Evolutionary conservation across 805 yeast genomes (phyloP).

Genomic region (Starmera amethionina): DNA sequence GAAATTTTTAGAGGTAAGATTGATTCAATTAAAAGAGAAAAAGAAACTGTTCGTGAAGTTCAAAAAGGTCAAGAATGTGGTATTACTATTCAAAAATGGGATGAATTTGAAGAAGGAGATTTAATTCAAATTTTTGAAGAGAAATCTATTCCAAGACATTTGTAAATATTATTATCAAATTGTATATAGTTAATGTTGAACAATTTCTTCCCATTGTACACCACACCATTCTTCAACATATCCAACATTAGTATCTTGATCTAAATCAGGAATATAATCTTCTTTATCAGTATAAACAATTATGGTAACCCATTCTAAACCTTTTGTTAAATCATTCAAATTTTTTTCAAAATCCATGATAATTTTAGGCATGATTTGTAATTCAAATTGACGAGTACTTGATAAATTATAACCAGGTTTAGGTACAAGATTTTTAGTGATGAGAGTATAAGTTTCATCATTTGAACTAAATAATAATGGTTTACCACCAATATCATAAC

Average conservation of each 20-base stretch:
- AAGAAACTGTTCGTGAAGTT: constrained; percentile 69
- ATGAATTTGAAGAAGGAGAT: constrained; percentile 67
- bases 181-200: constrained; percentile 3
- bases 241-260: constrained; percentile 53
- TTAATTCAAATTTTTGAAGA: constrained; percentile 65
- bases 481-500: constrained; percentile 72
- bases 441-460: constrained; percentile 41
- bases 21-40: constrained; percentile 68
- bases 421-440: constrained; percentile 37
- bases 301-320: constrained; percentile 98
- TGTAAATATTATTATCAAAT: constrained; percentile 24
- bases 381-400: constrained; percentile 57
- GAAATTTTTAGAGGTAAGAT: constrained; percentile 50
- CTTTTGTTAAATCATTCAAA: constrained; percentile 37
- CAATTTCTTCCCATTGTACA: constrained; percentile 72
- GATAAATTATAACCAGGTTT: constrained; percentile 52
- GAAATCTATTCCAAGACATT: constrained; percentile 42
- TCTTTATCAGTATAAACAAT: constrained; percentile 67
- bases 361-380: constrained; percentile 91
- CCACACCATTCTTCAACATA: constrained; percentile 75
- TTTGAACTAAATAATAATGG: constrained; percentile 63
- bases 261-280: constrained; percentile 50
- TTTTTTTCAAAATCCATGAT: constrained; percentile 69
- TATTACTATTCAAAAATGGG: constrained; percentile 58
- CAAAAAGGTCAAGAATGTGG: constrained; percentile 91